Percentiles rank a stretch among this genome's conserved stretches.
phyloP scores from a whole-genome alignment of 2,329 filamentous ascomycete genomes.

The Fusarium lateritium region DNA sequence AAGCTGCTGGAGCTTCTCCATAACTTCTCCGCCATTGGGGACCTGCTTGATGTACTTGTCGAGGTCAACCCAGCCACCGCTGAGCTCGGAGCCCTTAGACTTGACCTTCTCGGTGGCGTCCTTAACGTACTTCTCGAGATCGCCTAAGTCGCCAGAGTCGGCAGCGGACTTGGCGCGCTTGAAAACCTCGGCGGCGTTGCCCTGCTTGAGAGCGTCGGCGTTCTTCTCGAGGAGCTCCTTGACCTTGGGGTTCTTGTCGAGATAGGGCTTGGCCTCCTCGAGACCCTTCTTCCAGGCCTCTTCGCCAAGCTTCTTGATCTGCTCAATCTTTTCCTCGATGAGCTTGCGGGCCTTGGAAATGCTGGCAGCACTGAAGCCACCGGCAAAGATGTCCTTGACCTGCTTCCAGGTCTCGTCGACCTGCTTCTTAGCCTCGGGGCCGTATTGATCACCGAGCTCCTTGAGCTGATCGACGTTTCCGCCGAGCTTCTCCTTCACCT shows the following conservation, averaged over 20 bases:
- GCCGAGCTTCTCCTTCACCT: conserved; percentile 80
- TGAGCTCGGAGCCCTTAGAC: conserved; percentile 59
- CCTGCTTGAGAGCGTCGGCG: conserved; percentile 75
- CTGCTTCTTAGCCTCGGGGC: conserved; percentile 83
- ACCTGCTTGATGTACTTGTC: conserved; percentile 77
- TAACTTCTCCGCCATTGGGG: conserved; percentile 74
- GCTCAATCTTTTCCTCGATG: conserved; percentile 78
- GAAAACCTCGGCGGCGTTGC: conserved; percentile 75
- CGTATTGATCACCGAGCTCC: conserved; percentile 77
- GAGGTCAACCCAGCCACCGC: conserved; percentile 63
- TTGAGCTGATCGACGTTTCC: conserved; percentile 78
- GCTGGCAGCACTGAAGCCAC: conserved; percentile 69
- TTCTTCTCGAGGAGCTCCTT: conserved; percentile 82
- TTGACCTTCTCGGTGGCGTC: conserved; percentile 58
- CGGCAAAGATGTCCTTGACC: conserved; percentile 73
- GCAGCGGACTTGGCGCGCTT: conserved; percentile 73
- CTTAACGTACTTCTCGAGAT: conserved; percentile 55
- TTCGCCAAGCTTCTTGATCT: conserved; percentile 77
- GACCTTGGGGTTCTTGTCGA: conserved; percentile 83
- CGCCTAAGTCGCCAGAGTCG: conserved; percentile 71
- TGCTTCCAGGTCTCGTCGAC: conserved; percentile 80
- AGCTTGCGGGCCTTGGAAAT: conserved; percentile 72
- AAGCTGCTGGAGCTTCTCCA: conserved; percentile 76
- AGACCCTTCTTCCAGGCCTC: conserved; percentile 80
- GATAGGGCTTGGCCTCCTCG: conserved; percentile 78